Conservation (phyloP, 805 yeast genomes). For the Candida coquimbonensis region DNA sequence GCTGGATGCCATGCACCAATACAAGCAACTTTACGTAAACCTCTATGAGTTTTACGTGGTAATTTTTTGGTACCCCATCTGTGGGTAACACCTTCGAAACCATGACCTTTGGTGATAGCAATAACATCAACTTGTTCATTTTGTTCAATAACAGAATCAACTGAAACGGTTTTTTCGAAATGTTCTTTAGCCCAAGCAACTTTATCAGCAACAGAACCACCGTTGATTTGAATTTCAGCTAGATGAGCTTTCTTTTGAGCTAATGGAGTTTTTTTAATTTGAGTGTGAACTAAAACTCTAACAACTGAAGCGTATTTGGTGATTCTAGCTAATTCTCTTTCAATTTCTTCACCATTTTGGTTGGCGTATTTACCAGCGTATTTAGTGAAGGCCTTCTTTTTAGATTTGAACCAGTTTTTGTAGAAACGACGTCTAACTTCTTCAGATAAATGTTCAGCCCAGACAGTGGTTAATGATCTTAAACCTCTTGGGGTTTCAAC, state of each 20-base stretch:
- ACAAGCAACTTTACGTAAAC: conserved; percentile 99
- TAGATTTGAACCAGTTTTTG: conserved; percentile 99
- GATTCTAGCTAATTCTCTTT: conserved; percentile 97
- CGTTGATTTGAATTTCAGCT: conserved; percentile 99
- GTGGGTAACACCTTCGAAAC: conserved; percentile 99
- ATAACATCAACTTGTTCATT: conserved; percentile 97
- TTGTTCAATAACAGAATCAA: conserved; percentile 95
- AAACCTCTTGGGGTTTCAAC: conserved; percentile 99
- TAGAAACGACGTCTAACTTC: conserved; percentile 99
- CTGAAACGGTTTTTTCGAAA: conserved; percentile 97
- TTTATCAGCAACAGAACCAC: conserved; percentile 97
- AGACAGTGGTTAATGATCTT: conserved; percentile 98
- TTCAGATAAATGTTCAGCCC: conserved; percentile 99
- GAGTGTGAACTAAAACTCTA: conserved; percentile 99
- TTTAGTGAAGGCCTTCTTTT: conserved; percentile 99
- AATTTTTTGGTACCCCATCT: conserved; percentile 99
- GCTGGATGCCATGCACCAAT: conserved; percentile 99
- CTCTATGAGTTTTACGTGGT: conserved; percentile 99
- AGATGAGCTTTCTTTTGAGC: conserved; percentile 99
- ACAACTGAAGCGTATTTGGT: conserved; percentile 97
- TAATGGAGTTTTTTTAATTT: conserved; percentile 98
- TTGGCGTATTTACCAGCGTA: conserved; percentile 97
- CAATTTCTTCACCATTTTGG: conserved; percentile 79
- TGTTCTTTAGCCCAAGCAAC: conserved; percentile 98
- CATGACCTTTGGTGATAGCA: conserved; percentile 99